Conservation (phyloP, 78 protist genomes). For the Speleostelium caveatum region DNA sequence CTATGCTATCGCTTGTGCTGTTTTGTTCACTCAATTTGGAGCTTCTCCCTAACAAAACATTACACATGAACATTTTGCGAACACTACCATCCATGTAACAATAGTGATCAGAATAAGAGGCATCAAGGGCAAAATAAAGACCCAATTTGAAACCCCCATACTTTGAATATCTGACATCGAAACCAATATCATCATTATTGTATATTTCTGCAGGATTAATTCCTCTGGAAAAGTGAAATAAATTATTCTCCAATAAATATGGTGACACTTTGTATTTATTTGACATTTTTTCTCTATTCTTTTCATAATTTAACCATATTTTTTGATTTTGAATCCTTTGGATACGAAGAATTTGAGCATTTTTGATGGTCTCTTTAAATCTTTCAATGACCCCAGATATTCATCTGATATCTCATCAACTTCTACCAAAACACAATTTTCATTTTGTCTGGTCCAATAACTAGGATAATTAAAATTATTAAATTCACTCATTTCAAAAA, state of each 20-base stretch:
- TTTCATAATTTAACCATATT: not conserved
- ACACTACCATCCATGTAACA: not conserved
- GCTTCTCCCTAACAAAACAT: conserved; percentile 14
- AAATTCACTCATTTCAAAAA: too few relatives aligned
- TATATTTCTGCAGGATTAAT: not conserved
- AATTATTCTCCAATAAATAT: not conserved
- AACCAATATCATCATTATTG: not conserved
- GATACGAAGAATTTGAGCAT: not conserved
- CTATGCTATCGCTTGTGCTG: not conserved
- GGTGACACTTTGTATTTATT: not conserved
- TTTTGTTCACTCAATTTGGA: too few relatives aligned
- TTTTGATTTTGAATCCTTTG: conserved; percentile 11
- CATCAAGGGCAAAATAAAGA: conserved; percentile 17
- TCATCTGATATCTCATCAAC: not conserved
- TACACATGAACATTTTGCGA: conserved; percentile 12
- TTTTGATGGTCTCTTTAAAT: not conserved
- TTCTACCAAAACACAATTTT: too few relatives aligned
- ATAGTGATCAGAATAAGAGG: not conserved
- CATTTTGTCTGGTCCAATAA: too few relatives aligned
- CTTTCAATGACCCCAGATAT: not conserved
- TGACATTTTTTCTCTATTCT: not conserved
- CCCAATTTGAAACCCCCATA: not conserved
- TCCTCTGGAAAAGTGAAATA: conserved; percentile 5
- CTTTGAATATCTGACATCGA: not conserved
- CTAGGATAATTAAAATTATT: too few relatives aligned